A percentile compares a stretch with the other conserved stretches of the same genome.
Evolutionary conservation across 75 land plant species (phyloP).

Genomic region (Chamaecyparis obtusa): DNA sequence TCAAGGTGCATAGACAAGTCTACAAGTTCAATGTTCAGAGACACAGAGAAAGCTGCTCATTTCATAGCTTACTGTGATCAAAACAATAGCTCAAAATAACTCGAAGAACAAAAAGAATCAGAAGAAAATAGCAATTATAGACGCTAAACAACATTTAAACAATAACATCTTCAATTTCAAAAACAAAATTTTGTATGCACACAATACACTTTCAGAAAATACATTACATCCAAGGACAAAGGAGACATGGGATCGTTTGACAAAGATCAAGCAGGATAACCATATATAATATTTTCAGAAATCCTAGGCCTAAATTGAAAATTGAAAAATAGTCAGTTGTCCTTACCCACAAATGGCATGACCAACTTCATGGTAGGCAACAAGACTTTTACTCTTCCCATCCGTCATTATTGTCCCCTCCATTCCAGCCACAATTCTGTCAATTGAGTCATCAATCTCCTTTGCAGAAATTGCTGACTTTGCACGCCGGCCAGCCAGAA

Average conservation of each 20-base stretch:
- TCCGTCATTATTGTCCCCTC: conserved; percentile 99
- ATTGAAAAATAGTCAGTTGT: conserved; percentile 1
- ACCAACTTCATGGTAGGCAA: conserved; percentile 99
- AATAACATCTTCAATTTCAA: neutral
- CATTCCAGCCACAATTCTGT: conserved; percentile 99
- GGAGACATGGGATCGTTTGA: neutral
- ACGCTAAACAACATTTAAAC: neutral
- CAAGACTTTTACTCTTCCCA: conserved; percentile 96
- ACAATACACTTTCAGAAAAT: conserved; percentile 2
- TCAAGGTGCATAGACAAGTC: neutral
- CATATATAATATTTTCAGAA: neutral
- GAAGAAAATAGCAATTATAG: neutral
- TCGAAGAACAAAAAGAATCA: neutral
- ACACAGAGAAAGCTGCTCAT: neutral
- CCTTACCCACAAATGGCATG: conserved; percentile 97
- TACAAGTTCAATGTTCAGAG: neutral
- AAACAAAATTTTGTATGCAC: neutral
- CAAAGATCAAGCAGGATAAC: neutral
- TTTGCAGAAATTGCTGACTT: conserved; percentile 85
- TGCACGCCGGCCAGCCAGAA: conserved; percentile 91
- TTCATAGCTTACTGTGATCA: neutral
- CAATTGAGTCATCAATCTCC: conserved; percentile 97
- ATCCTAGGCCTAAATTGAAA: neutral
- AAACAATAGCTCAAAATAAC: no score
- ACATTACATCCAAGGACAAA: conserved; percentile 6